A percentile compares a stretch with the other conserved stretches of the same genome.
phyloP scores from a whole-genome alignment of 208 protist genomes.

The Leptomonas pyrrhocoris region DNA sequence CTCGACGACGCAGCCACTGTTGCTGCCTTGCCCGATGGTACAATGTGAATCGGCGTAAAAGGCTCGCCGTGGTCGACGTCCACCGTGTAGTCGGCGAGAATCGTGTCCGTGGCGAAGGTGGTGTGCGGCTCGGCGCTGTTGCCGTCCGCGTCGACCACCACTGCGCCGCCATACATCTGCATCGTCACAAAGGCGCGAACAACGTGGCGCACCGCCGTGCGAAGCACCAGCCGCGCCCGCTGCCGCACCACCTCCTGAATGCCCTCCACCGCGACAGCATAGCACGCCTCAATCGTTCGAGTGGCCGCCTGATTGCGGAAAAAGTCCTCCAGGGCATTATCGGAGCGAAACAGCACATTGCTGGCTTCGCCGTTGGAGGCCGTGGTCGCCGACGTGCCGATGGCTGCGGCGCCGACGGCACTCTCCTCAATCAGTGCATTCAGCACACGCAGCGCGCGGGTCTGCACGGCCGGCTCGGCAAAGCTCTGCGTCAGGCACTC shows the following conservation, averaged over 20 bases:
- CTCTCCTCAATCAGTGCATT: constrained; percentile 35
- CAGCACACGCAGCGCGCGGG: constrained; percentile 49
- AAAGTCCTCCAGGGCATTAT: constrained; percentile 19
- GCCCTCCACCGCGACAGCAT: constrained; percentile 37
- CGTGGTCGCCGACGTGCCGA: background rate
- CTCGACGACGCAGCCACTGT: background rate
- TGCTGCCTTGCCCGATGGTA: constrained; percentile 2
- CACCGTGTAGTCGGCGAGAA: constrained; percentile 60
- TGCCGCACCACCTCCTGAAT: constrained; percentile 41
- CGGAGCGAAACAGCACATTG: constrained; percentile 1
- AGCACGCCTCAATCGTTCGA: constrained; percentile 55
- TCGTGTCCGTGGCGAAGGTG: constrained; percentile 56
- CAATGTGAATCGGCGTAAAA: constrained; percentile 49
- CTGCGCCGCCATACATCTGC: constrained; percentile 9
- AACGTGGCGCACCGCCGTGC: constrained; percentile 22
- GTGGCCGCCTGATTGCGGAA: constrained; percentile 47
- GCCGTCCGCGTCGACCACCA: background rate
- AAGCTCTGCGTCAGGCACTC: constrained; percentile 46
- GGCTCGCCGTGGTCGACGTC: constrained; percentile 69
- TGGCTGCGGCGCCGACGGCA: background rate
- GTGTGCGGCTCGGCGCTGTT: constrained; percentile 8
- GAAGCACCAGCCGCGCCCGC: constrained; percentile 17
- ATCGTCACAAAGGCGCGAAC: constrained; percentile 29
- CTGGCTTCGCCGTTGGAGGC: background rate
- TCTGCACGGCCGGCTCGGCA: constrained; percentile 41